Conservation (phyloP, 805 yeast species). For the Yarrowia deformans region DNA sequence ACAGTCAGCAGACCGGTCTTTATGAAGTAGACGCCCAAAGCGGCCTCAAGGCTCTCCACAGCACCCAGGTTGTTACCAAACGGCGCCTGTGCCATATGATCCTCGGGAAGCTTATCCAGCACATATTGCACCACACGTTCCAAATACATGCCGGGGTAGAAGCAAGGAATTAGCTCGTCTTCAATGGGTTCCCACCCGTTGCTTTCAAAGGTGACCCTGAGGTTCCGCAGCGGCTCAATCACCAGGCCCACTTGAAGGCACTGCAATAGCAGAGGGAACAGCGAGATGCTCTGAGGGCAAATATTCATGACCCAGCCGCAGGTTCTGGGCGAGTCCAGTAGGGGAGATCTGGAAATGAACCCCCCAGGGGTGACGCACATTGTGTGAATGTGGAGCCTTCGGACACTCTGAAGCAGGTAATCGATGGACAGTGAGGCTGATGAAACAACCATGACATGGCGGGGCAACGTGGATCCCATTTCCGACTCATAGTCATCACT, state of each 20-base stretch:
- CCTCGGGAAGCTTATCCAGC: conserved; percentile 9
- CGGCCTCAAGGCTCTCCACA: conserved; percentile 29
- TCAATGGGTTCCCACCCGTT: conserved; percentile 30
- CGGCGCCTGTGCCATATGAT: conserved; percentile 11
- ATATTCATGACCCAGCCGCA: conserved; percentile 35
- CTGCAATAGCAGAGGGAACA: conserved; percentile 1
- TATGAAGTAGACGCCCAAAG: conserved; percentile 15
- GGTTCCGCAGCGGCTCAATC: conserved; percentile 25
- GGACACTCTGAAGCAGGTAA: not conserved
- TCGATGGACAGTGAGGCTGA: conserved; percentile 27
- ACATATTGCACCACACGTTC: conserved; percentile 18
- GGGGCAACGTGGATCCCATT: conserved; percentile 11
- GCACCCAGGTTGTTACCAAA: conserved; percentile 2
- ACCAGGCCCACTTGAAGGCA: conserved; percentile 21
- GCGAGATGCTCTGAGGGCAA: not conserved
- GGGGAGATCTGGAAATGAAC: conserved; percentile 5
- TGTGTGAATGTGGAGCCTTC: conserved; percentile 23
- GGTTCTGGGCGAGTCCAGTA: conserved; percentile 10
- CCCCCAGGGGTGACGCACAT: conserved; percentile 26
- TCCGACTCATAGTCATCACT: not conserved
- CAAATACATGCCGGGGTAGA: conserved; percentile 34
- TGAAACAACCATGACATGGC: conserved; percentile 19
- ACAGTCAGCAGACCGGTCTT: conserved; percentile 18
- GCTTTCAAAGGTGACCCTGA: conserved; percentile 15
- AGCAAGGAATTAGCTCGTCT: conserved; percentile 22